A percentile compares a stretch with the other conserved stretches of the same genome.
phyloP scores from a whole-genome alignment of 176 grass and related monocot species.

The Oryza longistaminata region DNA sequence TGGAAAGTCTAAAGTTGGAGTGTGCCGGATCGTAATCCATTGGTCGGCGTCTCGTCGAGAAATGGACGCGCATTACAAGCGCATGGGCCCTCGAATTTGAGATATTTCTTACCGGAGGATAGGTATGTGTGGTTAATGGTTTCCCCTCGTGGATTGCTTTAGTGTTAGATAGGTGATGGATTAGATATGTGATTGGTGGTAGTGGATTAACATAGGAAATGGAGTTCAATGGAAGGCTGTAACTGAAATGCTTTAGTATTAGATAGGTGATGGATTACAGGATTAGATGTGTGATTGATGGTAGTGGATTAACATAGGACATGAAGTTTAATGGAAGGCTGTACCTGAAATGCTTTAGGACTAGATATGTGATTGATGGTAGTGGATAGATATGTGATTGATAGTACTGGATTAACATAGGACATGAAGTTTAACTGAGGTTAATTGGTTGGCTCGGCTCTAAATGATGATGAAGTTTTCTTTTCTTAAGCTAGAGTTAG shows the following conservation, averaged over 20 bases:
- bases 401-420: conserved; percentile 1
- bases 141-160: not conserved
- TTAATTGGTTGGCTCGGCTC: not conserved
- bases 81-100: conserved; percentile 20
- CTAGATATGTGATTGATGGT: not conserved
- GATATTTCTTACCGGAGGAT: conserved; percentile 26
- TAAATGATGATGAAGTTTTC: not conserved
- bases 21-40: conserved; percentile 24
- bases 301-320: conserved; percentile 3
- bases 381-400: not conserved
- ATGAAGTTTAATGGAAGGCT: not conserved
- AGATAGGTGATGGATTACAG: not conserved
- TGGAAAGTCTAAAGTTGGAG: conserved; percentile 30
- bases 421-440: not conserved
- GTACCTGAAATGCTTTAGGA: not conserved
- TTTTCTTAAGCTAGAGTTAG: not conserved
- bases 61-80: conserved; percentile 46
- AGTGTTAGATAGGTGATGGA: not conserved
- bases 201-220: not conserved
- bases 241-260: not conserved
- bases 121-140: not conserved
- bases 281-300: not conserved
- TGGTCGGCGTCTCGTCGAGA: conserved; percentile 38
- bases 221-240: not conserved
- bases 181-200: not conserved